Percentiles rank a stretch among this genome's conserved stretches.
Conservation (phyloP, 176 grass and related monocot species). For the bread wheat (Triticum aestivum) region IWGSC_CS_RefSeq_v2.1 NC_057804.1:66056935-66057434, state of each 20-base stretch:
- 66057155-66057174: conserved; percentile 94
- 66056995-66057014: neutral
- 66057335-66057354: conserved; percentile 7
- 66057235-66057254: conserved; percentile 99
- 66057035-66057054: neutral
- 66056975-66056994: neutral
- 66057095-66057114: neutral
- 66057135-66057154: conserved; percentile 19
- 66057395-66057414: neutral
- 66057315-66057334: neutral
- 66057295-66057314: conserved; percentile 27
- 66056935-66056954: neutral
- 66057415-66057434: neutral
- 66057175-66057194: conserved; percentile 88
- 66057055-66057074: neutral
- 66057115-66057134: neutral
- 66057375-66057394: conserved; percentile 3
- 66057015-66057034: neutral
- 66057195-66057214: conserved; percentile 98
- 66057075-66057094: neutral
- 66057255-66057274: conserved; percentile 99
- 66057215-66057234: conserved; percentile 98
- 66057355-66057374: neutral
- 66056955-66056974: conserved; percentile 5
- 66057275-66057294: conserved; percentile 90